Evolutionary conservation across 2,329 filamentous ascomycete species (phyloP), one percentile per base, ranked within the genome.

Genomic region (Zymoseptoria brevis): DNA sequence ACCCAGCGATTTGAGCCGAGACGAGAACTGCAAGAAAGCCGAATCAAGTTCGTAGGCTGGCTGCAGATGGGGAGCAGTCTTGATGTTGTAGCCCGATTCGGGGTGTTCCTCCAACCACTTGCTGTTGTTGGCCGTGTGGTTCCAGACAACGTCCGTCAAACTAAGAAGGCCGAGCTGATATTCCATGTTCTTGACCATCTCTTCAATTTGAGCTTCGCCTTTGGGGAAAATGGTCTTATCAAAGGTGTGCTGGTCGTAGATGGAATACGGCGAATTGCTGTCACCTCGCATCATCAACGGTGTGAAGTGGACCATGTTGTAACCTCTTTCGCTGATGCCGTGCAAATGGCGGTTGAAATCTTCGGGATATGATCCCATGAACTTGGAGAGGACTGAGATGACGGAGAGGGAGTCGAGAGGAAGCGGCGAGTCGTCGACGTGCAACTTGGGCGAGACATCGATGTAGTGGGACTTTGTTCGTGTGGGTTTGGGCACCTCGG

Each of bases 301-400:
- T 1, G 94, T 96, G 74, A 99, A 99, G 75, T 99, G 94, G 61
- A 99, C 86, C 91, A 97, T 96, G 77, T 99, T 99, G 81, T 99
- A 99, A 52, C 92, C 92, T 62, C 94, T 83, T 69, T 89, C 85
- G 72, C 89, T 89, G 72, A 99, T 96, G 26, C 94, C 92, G 58
- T 83, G 82, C 59, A 99, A 78, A 73, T 97, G 93, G 55, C 85
- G 87, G 72, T 96, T 85, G 92, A 93, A 99, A 69, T 96, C 89
- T 16, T 80, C 80, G 0, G 93, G 90, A 71, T 94, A 96, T 70
- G 87, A 86, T 63, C 94, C 94, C 90, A 99, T 95, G 77, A 96
- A 96, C 76, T 99, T 99, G 72, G 93, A 96, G 63, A 99, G 89
- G 58, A 93, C 82, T 9, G 94, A 97, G 76, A 96, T 96, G 65